Evolutionary conservation across 805 yeast genomes (phyloP).

Genomic region (Saturnispora bothae): DNA sequence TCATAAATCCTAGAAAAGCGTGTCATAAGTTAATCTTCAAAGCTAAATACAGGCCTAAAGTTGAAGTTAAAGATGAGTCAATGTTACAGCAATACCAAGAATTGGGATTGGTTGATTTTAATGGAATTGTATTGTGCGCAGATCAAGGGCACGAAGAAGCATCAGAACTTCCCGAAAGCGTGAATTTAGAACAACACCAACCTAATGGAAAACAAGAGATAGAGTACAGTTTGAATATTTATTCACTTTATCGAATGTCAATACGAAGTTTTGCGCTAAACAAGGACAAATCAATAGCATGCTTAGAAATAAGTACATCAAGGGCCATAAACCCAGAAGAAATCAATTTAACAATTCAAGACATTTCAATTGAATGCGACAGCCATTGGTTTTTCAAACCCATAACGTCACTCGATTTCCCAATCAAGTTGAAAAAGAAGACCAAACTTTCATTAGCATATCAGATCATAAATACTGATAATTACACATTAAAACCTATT

Average conservation of each 20-base stretch:
- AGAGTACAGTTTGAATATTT: slow-evolving; percentile 4
- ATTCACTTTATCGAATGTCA: slow-evolving; percentile 6
- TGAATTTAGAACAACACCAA: no score
- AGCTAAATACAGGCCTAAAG: neutral
- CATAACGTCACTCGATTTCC: slow-evolving; percentile 18
- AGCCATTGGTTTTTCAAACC: slow-evolving; percentile 20
- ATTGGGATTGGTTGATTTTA: slow-evolving; percentile 1
- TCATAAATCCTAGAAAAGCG: neutral
- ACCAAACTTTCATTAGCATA: slow-evolving; percentile 20
- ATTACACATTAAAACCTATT: slow-evolving; percentile 20
- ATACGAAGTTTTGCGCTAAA: neutral
- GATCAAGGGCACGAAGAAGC: neutral
- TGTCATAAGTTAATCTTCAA: slow-evolving; percentile 1
- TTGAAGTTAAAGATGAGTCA: neutral
- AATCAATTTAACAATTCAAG: neutral
- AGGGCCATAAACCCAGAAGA: neutral
- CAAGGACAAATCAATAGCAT: slow-evolving; percentile 1
- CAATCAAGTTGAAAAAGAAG: slow-evolving; percentile 21
- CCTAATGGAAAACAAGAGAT: neutral
- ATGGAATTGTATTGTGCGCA: neutral
- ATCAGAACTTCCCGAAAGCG: no score
- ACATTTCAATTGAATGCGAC: slow-evolving; percentile 14
- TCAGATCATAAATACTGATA: slow-evolving; percentile 20
- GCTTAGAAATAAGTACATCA: slow-evolving; percentile 2
- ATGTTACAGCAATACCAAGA: neutral